phyloP scores from a whole-genome alignment of 176 grass and related monocot species.

The Zizania latifolia region DNA sequence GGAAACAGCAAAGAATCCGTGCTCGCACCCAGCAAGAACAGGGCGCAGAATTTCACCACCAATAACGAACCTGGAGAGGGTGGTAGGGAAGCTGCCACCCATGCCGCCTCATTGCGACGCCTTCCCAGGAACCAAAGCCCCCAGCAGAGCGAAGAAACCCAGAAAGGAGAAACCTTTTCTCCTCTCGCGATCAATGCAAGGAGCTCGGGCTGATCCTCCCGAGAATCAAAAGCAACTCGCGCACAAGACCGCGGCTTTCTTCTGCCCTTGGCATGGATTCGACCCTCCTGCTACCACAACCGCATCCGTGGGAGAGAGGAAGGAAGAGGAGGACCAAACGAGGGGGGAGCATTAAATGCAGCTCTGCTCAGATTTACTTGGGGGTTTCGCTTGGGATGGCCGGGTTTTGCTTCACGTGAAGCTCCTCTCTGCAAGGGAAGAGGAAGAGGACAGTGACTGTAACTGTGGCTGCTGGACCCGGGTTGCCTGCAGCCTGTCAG shows the following conservation, averaged over 20 bases:
- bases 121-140: background rate
- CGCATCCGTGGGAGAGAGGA: conserved; percentile 15
- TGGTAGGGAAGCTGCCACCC: conserved; percentile 99
- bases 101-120: conserved; percentile 70
- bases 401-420: conserved; percentile 38
- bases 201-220: background rate
- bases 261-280: conserved; percentile 21
- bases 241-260: background rate
- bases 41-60: background rate
- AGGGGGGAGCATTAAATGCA: conserved; percentile 42
- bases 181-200: conserved; percentile 21
- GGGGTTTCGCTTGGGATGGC: background rate
- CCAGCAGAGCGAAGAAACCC: conserved; percentile 8
- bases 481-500: conserved; percentile 9
- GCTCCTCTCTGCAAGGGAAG: background rate
- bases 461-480: conserved; percentile 1
- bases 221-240: background rate
- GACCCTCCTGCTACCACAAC: background rate
- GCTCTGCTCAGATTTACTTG: conserved; percentile 40
- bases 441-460: background rate
- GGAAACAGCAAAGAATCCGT: background rate
- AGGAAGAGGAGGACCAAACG: background rate
- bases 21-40: background rate
- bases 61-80: conserved; percentile 65
- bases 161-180: background rate